Conservation (phyloP, 1,284 basidiomycete genomes). For the Cystobasidiaceae sp. region DNA sequence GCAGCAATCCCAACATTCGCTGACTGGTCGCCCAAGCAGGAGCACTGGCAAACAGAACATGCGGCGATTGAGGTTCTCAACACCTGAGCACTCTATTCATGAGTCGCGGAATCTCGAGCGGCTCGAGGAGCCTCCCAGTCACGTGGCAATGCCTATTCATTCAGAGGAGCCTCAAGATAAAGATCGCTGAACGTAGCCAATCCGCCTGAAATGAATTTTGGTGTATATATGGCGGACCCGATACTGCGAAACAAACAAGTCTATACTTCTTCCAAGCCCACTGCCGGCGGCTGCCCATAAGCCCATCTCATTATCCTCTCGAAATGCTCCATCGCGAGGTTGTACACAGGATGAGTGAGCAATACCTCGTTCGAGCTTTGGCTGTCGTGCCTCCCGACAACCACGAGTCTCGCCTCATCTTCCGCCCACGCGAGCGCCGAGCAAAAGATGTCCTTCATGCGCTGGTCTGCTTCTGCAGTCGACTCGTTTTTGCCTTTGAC, state of each 20-base stretch:
- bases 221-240: not conserved
- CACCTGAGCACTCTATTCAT: no score
- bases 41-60: no score
- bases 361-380: conserved; percentile 64
- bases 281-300: conserved; percentile 57
- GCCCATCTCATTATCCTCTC: conserved; percentile 70
- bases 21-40: no score
- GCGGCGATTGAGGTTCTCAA: no score
- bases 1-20: no score
- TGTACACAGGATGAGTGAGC: conserved; percentile 66
- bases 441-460: conserved; percentile 57
- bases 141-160: no score
- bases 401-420: conserved; percentile 57
- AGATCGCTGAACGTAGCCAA: not conserved
- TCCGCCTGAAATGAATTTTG: not conserved
- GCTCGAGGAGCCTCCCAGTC: no score
- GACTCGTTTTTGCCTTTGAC: conserved; percentile 40
- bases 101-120: no score
- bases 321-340: conserved; percentile 68
- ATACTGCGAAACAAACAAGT: not conserved
- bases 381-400: conserved; percentile 57
- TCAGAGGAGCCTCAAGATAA: no score
- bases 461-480: conserved; percentile 46
- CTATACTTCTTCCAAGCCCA: conserved; percentile 10
- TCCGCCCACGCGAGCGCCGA: conserved; percentile 68